A percentile compares a stretch with the other conserved stretches of the same genome.
Evolutionary conservation across 2,329 filamentous ascomycete species (phyloP).

Genomic region (Cadophora luteo-olivacea): DNA sequence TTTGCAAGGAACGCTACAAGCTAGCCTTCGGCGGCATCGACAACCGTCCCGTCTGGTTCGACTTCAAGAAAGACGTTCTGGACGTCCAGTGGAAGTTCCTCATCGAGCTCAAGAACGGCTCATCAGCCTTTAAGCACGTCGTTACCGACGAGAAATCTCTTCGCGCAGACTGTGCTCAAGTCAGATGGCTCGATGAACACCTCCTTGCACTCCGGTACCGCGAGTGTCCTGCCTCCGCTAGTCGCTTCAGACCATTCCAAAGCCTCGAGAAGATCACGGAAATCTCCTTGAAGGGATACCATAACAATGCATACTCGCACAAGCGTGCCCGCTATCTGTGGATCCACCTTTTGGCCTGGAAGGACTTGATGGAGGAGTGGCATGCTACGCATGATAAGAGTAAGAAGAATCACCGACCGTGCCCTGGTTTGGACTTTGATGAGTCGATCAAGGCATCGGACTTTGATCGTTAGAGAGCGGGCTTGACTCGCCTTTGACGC

Average conservation of each 20-base stretch:
- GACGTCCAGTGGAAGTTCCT: background rate
- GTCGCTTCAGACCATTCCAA: background rate
- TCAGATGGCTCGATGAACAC: background rate
- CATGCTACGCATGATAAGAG: too few species aligned
- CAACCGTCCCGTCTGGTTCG: background rate
- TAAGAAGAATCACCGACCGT: too few species aligned
- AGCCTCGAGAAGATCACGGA: background rate
- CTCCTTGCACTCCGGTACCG: background rate
- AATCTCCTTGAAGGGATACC: too few species aligned
- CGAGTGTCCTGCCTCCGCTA: background rate
- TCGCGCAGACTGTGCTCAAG: background rate
- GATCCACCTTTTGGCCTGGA: too few species aligned
- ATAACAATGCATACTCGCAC: too few species aligned
- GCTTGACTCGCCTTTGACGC: too few species aligned
- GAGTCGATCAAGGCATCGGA: too few species aligned
- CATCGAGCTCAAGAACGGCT: background rate
- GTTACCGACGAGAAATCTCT: background rate
- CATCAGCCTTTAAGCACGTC: background rate
- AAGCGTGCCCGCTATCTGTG: too few species aligned
- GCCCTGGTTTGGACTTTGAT: too few species aligned
- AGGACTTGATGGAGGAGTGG: too few species aligned
- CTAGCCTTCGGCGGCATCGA: background rate
- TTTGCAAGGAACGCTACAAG: background rate
- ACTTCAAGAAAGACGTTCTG: background rate
- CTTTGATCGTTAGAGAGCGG: too few species aligned